Evolutionary conservation across 1,139 yeast genomes (phyloP).

Genomic region (Kazachstania sp.): DNA sequence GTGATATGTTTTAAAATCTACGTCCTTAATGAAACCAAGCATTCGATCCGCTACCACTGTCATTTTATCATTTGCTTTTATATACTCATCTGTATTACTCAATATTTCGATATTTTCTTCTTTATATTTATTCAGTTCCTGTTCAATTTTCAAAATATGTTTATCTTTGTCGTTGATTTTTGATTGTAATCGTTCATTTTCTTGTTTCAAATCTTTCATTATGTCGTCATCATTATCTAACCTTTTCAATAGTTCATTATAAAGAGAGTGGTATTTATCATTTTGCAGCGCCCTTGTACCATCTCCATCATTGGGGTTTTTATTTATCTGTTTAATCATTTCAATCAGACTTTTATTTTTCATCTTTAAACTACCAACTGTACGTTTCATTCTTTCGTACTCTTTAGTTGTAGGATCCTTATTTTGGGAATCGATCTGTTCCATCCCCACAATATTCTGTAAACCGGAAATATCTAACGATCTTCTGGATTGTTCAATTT

Average conservation of each 20-base stretch:
- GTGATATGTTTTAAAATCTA: slow-evolving; percentile 10
- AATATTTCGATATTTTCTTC: slow-evolving; percentile 27
- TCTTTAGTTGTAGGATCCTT: not conserved
- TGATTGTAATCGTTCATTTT: not conserved
- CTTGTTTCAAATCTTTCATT: not conserved
- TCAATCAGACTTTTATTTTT: slow-evolving; percentile 31
- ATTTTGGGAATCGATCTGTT: not conserved
- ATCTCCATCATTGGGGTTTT: not conserved
- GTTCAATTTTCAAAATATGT: not conserved
- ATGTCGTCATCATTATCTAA: slow-evolving; percentile 3
- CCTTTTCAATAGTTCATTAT: slow-evolving; percentile 1
- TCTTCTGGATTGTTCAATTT: too few relatives aligned
- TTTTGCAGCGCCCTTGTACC: not conserved
- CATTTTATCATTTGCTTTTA: slow-evolving; percentile 29
- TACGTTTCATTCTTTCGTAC: slow-evolving; percentile 28
- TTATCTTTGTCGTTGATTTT: not conserved
- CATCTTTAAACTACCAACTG: slow-evolving; percentile 31
- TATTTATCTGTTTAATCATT: slow-evolving; percentile 28
- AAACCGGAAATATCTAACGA: not conserved
- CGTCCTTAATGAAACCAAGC: slow-evolving; percentile 18
- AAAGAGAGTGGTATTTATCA: slow-evolving; percentile 8
- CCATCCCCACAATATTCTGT: not conserved
- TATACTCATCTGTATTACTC: slow-evolving; percentile 26
- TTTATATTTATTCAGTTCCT: slow-evolving; percentile 11
- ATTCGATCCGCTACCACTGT: slow-evolving; percentile 27